These are phyloP conservation scores for Chondrus crispus DNA, from an alignment of 23 red algal genomes.

Conservation along the genomic window DNA sequence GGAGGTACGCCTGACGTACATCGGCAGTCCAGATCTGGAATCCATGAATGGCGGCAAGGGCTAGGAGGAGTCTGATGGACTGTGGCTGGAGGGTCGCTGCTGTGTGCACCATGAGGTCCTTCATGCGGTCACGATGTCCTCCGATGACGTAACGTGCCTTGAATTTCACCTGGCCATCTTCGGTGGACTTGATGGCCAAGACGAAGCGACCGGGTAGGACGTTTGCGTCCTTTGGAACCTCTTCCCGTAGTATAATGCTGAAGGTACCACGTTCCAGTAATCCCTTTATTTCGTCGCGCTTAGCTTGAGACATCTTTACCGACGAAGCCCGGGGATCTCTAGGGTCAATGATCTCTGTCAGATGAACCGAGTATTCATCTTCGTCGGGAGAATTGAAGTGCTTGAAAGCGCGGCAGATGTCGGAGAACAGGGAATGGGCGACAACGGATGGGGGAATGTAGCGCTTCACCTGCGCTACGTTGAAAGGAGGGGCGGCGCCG, in stretches of 20 bases:
- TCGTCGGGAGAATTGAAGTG: neutral
- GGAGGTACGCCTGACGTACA: slow-evolving; percentile 17
- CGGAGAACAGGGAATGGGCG: neutral
- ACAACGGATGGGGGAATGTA: neutral
- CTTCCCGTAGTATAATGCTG: neutral
- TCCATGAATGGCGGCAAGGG: neutral
- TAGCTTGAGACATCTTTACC: neutral
- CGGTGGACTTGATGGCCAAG: neutral
- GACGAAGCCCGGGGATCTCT: neutral
- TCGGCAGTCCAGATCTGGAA: slow-evolving; percentile 19
- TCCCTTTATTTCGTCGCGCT: neutral
- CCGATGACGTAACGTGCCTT: slow-evolving; percentile 6
- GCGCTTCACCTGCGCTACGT: neutral
- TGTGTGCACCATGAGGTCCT: slow-evolving; percentile 29
- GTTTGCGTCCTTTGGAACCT: neutral
- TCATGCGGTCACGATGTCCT: neutral
- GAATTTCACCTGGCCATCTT: neutral
- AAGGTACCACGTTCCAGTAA: neutral
- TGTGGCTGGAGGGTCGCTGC: slow-evolving; percentile 18
- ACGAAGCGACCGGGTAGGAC: neutral
- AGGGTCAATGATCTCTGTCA: neutral
- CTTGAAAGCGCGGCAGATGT: neutral
- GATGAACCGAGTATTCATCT: neutral
- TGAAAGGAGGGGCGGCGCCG: neutral
- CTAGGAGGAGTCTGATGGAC: neutral